Conservation (phyloP, 345 rosid genomes). For the Eucalyptus caleyi region DNA sequence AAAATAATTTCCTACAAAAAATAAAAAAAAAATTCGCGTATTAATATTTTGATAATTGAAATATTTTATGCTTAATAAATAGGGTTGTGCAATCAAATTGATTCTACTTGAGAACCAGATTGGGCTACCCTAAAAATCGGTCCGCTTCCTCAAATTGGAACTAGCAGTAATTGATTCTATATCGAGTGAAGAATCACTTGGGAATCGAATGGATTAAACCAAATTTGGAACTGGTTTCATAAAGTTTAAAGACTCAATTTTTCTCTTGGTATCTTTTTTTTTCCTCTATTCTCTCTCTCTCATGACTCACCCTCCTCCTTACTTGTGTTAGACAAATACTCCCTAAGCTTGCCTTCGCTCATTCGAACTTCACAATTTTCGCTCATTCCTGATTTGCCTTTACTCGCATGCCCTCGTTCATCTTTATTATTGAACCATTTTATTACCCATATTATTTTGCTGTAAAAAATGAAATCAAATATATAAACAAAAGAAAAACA, state of each 20-base stretch:
- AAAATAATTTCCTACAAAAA: accelerated
- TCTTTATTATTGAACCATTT: too few relatives aligned
- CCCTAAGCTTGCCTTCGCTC: background rate
- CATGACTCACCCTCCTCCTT: background rate
- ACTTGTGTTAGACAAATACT: background rate
- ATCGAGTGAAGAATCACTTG: background rate
- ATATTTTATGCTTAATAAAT: background rate
- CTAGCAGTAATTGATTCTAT: accelerated
- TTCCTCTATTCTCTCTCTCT: background rate
- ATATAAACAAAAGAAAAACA: too few relatives aligned
- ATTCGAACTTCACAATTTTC: too few relatives aligned
- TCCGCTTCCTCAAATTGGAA: too few relatives aligned
- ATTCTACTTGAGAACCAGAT: accelerated
- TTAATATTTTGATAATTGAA: background rate
- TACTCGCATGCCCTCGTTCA: background rate
- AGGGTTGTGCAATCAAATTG: background rate
- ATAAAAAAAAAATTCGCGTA: background rate
- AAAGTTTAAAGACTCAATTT: too few relatives aligned
- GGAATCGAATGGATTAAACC: accelerated
- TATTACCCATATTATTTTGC: too few relatives aligned
- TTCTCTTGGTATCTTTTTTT: background rate
- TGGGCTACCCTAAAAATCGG: accelerated
- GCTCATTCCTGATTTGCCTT: too few relatives aligned
- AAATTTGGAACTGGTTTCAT: background rate
- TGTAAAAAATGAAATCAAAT: too few relatives aligned